These are phyloP conservation scores for Hydnum rufescens DNA, from an alignment of 768 basidiomycete species.

Conservation along the genomic window DNA sequence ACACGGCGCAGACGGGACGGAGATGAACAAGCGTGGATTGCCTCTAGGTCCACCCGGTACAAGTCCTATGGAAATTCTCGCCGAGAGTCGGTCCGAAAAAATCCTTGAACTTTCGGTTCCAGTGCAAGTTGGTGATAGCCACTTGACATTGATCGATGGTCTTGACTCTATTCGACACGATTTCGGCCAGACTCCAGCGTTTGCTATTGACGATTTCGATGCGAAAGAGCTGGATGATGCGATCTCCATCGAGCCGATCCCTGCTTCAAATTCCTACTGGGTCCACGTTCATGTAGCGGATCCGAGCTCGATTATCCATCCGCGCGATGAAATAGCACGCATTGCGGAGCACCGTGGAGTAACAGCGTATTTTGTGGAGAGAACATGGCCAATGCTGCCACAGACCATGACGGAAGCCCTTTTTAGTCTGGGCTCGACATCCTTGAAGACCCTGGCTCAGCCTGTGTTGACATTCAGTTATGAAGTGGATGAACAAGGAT, in stretches of 20 bases:
- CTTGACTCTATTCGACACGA: conserved; percentile 62
- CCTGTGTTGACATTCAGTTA: conserved; percentile 64
- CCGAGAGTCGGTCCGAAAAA: neutral
- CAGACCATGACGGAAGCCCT: conserved; percentile 27
- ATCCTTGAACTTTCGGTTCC: conserved; percentile 6
- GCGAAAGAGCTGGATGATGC: conserved; percentile 92
- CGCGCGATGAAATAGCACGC: conserved; percentile 39
- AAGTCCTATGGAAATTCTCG: conserved; percentile 1
- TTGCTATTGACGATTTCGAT: conserved; percentile 59
- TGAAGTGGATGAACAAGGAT: conserved; percentile 38
- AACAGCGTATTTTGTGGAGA: conserved; percentile 46
- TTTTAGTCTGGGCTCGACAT: conserved; percentile 28
- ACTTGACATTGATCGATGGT: conserved; percentile 10
- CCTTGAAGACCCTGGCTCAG: conserved; percentile 13
- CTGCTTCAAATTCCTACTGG: conserved; percentile 42
- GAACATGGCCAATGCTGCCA: conserved; percentile 58
- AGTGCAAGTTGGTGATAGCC: conserved; percentile 13
- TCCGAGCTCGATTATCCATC: conserved; percentile 61
- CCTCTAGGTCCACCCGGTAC: conserved; percentile 1
- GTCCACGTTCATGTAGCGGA: conserved; percentile 87
- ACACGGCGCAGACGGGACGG: conserved; percentile 15
- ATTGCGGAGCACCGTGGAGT: conserved; percentile 32
- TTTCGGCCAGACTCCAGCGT: conserved; percentile 63
- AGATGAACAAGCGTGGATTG: neutral
- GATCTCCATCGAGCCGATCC: conserved; percentile 56